Conservation (phyloP, 805 yeast species). For the Cyberlindnera meyerae region DNA sequence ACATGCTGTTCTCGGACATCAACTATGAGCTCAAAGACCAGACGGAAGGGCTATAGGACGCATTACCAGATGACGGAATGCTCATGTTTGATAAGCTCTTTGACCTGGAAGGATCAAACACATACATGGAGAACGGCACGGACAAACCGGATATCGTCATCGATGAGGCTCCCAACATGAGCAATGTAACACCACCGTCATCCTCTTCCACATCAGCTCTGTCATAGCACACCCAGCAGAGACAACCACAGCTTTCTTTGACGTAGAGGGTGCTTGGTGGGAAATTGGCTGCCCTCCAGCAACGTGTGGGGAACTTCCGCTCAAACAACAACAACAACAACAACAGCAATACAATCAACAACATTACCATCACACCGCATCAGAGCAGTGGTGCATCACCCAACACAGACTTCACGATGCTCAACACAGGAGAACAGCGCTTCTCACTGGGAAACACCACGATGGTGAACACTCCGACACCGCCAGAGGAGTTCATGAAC, state of each 20-base stretch:
- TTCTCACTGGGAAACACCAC: conserved; percentile 9
- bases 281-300: conserved; percentile 4
- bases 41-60: background rate
- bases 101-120: no score
- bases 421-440: no score
- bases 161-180: no score
- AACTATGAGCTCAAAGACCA: background rate
- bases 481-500: conserved; percentile 14
- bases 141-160: no score
- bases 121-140: no score
- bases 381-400: no score
- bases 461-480: conserved; percentile 12
- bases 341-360: background rate
- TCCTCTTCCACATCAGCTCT: no score
- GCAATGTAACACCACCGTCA: no score
- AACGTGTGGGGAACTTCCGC: conserved; percentile 2
- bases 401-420: no score
- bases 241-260: conserved; percentile 2
- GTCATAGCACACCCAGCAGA: background rate
- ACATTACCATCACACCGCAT: background rate
- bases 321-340: background rate
- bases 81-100: background rate
- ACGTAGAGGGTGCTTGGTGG: conserved; percentile 8
- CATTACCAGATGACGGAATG: no score
- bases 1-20: background rate